These are phyloP conservation scores for Jaltomata sinuosa DNA, from an alignment of 257 asterid species.

Conservation along the genomic window DNA sequence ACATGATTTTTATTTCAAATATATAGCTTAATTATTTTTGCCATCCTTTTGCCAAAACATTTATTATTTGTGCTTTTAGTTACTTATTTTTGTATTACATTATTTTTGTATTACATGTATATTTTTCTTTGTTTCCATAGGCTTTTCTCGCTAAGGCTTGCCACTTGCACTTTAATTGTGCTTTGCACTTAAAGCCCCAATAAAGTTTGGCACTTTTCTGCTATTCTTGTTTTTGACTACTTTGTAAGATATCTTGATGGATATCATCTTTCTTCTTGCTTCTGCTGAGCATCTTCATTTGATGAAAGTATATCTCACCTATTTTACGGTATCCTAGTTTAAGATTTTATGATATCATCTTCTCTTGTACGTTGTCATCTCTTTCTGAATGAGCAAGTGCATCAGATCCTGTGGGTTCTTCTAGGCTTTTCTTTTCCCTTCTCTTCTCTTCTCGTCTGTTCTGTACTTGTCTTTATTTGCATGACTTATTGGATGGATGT, in stretches of 20 bases:
- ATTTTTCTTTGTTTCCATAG: neutral
- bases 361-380: no score
- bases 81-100: neutral
- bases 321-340: neutral
- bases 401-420: constrained; percentile 1
- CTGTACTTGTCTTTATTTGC: neutral
- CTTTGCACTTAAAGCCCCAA: neutral
- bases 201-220: neutral
- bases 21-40: no score
- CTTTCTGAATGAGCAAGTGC: no score
- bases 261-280: neutral
- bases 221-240: neutral
- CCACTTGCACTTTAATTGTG: neutral
- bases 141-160: neutral
- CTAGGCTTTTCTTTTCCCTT: neutral
- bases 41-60: no score
- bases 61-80: neutral
- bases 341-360: neutral
- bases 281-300: neutral
- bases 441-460: neutral
- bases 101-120: neutral
- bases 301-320: neutral
- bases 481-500: neutral
- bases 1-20: no score
- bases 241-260: neutral